phyloP scores from a whole-genome alignment of 352 stramenopile genomes.

The Pythium biforme region DNA sequence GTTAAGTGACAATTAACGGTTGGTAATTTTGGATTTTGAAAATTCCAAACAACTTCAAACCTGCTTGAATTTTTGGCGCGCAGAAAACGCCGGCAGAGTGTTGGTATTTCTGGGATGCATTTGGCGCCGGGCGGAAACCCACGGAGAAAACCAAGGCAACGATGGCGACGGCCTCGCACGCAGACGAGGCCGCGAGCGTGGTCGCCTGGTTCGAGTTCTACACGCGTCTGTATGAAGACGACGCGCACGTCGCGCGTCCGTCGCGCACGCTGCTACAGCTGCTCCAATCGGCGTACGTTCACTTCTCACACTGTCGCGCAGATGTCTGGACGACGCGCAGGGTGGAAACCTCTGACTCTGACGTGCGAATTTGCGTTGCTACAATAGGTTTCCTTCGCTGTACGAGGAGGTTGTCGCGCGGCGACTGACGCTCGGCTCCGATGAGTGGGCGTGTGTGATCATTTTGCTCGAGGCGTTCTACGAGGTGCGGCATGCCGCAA shows the following conservation, averaged over 20 bases:
- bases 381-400: slow-evolving; percentile 30
- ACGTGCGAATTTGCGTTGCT: not conserved
- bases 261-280: slow-evolving; percentile 29
- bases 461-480: slow-evolving; percentile 50
- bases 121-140: too few relatives aligned
- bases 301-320: too few relatives aligned
- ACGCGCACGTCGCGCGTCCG: slow-evolving; percentile 4
- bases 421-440: slow-evolving; percentile 1
- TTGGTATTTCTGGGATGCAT: too few relatives aligned
- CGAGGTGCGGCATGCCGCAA: slow-evolving; percentile 32
- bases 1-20: not conserved
- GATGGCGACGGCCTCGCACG: not conserved
- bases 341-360: not conserved
- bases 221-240: slow-evolving; percentile 14
- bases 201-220: slow-evolving; percentile 30
- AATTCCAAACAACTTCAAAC: slow-evolving; percentile 33
- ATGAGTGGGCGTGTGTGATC: slow-evolving; percentile 27
- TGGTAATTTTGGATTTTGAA: slow-evolving; percentile 24
- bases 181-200: slow-evolving; percentile 32
- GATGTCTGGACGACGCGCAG: not conserved
- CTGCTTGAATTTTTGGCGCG: slow-evolving; percentile 23
- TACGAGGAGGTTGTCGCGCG: slow-evolving; percentile 21
- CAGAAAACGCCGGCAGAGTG: slow-evolving; percentile 17
- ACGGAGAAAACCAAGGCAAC: not conserved
- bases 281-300: slow-evolving; percentile 27